A percentile compares a stretch with the other conserved stretches of the same genome.
Evolutionary conservation across 2,329 filamentous ascomycete genomes (phyloP).

Genomic region (Macroventuria anomochaeta): DNA sequence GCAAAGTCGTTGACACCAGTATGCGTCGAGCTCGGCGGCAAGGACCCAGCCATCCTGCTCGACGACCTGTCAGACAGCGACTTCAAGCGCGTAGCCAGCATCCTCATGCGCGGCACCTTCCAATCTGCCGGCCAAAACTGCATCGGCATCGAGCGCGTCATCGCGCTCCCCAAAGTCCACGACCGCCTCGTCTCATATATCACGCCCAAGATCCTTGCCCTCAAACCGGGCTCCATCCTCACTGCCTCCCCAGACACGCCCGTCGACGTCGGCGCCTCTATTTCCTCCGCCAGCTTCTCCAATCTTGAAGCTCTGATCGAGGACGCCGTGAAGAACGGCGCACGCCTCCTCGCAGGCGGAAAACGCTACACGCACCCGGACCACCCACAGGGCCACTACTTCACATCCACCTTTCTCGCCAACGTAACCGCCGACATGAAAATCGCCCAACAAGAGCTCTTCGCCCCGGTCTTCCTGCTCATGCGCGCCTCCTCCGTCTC

Average conservation of each 20-base stretch:
- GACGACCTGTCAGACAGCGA: constrained; percentile 72
- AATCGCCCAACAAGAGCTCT: constrained; percentile 90
- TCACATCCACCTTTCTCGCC: constrained; percentile 86
- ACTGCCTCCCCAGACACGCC: constrained; percentile 51
- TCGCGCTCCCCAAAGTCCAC: constrained; percentile 80
- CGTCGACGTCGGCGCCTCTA: constrained; percentile 87
- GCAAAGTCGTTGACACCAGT: constrained; percentile 86
- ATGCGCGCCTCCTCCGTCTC: constrained; percentile 73
- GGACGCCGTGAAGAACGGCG: constrained; percentile 79
- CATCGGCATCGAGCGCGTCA: constrained; percentile 93
- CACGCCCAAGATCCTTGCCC: constrained; percentile 72
- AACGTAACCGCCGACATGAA: constrained; percentile 86
- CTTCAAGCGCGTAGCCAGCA: constrained; percentile 75
- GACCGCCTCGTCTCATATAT: constrained; percentile 73
- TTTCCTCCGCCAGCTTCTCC: constrained; percentile 77
- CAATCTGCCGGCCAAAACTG: constrained; percentile 97
- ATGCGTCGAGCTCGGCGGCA: constrained; percentile 90
- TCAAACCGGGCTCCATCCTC: constrained; percentile 77
- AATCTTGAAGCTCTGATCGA: constrained; percentile 77
- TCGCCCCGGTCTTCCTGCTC: constrained; percentile 86
- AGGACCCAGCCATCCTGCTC: constrained; percentile 89
- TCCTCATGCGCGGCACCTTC: constrained; percentile 90
- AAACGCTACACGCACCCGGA: constrained; percentile 73
- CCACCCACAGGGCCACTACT: constrained; percentile 85
- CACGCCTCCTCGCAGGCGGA: constrained; percentile 81